Evolutionary conservation across 1,284 basidiomycete species (phyloP), one percentile per base, ranked within the genome.

Genomic region (Grifola frondosa): DNA sequence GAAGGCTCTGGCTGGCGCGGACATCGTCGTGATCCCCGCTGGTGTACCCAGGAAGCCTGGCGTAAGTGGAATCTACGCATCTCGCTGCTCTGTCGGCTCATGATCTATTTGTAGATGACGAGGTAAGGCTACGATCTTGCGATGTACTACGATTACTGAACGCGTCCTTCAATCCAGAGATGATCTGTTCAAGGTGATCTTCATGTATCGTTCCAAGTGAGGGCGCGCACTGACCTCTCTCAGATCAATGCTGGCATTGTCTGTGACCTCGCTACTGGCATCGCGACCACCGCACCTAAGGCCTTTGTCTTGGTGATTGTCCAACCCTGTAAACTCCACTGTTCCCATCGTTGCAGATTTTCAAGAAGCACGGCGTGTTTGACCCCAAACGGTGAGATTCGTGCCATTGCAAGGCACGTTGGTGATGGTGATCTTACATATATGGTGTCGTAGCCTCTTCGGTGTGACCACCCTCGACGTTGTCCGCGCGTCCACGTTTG

Each of bases 381-480:
- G 84, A 99, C 68, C 88, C 93, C 53, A 95, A 89, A 75, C 82
- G 81, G 91, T 90, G 59, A 31, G 66, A 30, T 40, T 32, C 29
- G 33, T 28, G 30, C 34, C 24, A 36, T 31, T 3, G n/a, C 24
- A 3, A 4, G 29, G 30, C 30, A 34, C 43, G 41, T 42, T 29
- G 23, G 34, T 21, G 33, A 21, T 20, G 15, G 42, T 44, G 20
- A 40, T 35, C 2, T 3, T 20, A 9, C n/a, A 32, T 28, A 48
- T 33, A 66, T 69, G 61, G 77, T 31, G 31, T 23, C 29, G 32
- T 33, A 92, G 92, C 57, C 67, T 99, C 53, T 98, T 98, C 64
- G 97, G 96, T 79, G 93, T 98, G 39, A 98, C 97, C 48, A 98
- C 97, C 26, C 81, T 99, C 51, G 96, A 99, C 67, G 94, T 98